Base-by-base conservation (phyloP, 2,329 filamentous ascomycete genomes). In the Fusarium sp. region DNA sequence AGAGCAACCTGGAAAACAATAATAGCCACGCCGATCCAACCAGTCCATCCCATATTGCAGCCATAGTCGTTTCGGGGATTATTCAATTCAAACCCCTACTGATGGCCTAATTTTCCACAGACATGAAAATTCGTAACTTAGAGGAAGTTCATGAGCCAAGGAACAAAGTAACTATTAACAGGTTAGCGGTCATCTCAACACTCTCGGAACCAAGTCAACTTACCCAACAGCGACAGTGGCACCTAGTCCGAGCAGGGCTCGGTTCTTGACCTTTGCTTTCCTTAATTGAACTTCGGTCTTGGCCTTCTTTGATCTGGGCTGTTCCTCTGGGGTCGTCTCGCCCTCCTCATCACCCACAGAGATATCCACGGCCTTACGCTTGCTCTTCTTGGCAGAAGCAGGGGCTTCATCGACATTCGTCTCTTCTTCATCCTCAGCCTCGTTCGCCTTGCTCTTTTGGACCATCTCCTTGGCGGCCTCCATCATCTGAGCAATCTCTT, bases 151-250 rank as follows among this genome's bases (percentile, higher is more conserved):
- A 84, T 84, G 65, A 86, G 81, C 77, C 84, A 86, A 37, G 84
- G 84, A 60, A 85, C 83, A 54, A 86, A 75, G 31, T 84, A 84
- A 62, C 81, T 83, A 59, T 42, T 3, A 30, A 23, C 21, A 48
- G 13, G 68, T 74, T 73, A 77, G 70, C 51, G 50, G 10, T 34
- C 2, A 10, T 39, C 10, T 25, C 16, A 14, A 28, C 21, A 25
- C 11, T 18, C 7, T 14, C 6, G 6, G 12, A 12, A 48, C 10
- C 18, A 2, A 18, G 39, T 59, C 11, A 25, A 91, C 94, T 84
- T 88, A 98, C 96, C 94, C 94, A 79, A 98, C 87, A 60, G 93
- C 93, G 78, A 98, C 86, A 48, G 93, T 96, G 61, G 93, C 93
- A 67, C 91, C 93, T 55, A 98, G 88, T 62, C 96, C 95, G 68